Conservation (phyloP, 225 moss, liverwort and hornwort species). For the Lunularia cruciata region DNA sequence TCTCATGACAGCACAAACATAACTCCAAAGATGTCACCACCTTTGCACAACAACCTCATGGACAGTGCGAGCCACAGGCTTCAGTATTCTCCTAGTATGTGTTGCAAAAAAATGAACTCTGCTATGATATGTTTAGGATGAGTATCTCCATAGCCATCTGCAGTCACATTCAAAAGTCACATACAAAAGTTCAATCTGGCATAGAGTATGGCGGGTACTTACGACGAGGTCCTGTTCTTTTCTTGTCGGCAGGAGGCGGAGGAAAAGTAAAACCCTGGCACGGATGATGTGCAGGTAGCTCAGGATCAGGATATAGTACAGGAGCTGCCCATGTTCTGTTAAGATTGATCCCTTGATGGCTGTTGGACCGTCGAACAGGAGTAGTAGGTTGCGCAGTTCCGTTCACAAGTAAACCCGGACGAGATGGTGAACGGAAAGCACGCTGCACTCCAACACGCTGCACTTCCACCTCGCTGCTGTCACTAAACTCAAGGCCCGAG, state of each 20-base stretch:
- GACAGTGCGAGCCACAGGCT: no score
- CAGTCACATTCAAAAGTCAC: not conserved
- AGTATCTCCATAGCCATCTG: not conserved
- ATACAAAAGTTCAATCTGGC: not conserved
- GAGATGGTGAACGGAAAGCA: conserved; percentile 12
- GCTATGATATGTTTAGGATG: no score
- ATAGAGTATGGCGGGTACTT: conserved; percentile 17
- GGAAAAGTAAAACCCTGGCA: conserved; percentile 67
- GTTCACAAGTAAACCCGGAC: not conserved
- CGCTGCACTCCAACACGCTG: conserved; percentile 29
- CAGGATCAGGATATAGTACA: conserved; percentile 17
- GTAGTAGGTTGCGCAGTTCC: not conserved
- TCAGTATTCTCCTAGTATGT: no score
- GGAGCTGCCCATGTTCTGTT: conserved; percentile 24
- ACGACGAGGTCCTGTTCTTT: conserved; percentile 87
- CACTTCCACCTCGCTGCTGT: conserved; percentile 25
- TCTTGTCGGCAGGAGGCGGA: conserved; percentile 64
- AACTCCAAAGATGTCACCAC: not conserved
- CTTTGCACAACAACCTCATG: no score
- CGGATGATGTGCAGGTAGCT: conserved; percentile 47
- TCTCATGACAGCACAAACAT: not conserved
- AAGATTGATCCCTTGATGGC: no score
- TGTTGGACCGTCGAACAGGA: not conserved
- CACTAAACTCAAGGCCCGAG: no score
- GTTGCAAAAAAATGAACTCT: no score